Percentiles rank a stretch among this genome's conserved stretches.
Evolutionary conservation across 495 filamentous ascomycete species (phyloP).

Genomic region (Geoglossum glabrum): DNA sequence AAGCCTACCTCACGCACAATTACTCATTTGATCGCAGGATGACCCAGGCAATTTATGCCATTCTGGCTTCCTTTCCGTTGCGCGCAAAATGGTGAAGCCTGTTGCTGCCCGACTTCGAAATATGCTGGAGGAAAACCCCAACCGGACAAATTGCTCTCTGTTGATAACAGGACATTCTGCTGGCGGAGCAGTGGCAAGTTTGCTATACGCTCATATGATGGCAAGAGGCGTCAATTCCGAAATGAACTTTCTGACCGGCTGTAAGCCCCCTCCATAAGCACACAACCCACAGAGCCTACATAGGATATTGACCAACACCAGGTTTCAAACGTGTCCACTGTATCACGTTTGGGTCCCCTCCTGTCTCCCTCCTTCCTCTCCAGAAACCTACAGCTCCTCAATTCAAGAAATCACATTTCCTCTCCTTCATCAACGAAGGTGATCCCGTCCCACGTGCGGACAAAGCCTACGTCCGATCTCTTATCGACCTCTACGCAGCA

Average conservation of each 20-base stretch:
- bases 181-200: conserved; percentile 56
- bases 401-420: conserved; percentile 44
- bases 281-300: not conserved
- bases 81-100: conserved; percentile 49
- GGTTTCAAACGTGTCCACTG: conserved; percentile 61
- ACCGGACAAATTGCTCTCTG: conserved; percentile 43
- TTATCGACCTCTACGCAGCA: conserved; percentile 46
- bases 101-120: conserved; percentile 46
- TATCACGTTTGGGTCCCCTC: conserved; percentile 64
- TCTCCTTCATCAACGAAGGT: conserved; percentile 65
- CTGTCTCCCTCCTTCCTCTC: conserved; percentile 48
- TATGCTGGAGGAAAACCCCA: conserved; percentile 48
- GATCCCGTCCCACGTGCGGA: conserved; percentile 64
- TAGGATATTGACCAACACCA: not conserved
- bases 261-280: conserved; percentile 6
- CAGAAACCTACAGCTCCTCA: conserved; percentile 28
- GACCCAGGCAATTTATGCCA: conserved; percentile 60
- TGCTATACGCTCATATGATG: conserved; percentile 66
- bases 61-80: conserved; percentile 54
- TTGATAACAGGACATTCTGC: conserved; percentile 72
- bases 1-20: not conserved
- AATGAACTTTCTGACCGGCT: conserved; percentile 40
- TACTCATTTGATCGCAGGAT: conserved; percentile 25
- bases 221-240: conserved; percentile 36
- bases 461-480: conserved; percentile 45